Evolutionary conservation across 1,284 basidiomycete genomes (phyloP).

Genomic region (Naganishia cerealis): DNA sequence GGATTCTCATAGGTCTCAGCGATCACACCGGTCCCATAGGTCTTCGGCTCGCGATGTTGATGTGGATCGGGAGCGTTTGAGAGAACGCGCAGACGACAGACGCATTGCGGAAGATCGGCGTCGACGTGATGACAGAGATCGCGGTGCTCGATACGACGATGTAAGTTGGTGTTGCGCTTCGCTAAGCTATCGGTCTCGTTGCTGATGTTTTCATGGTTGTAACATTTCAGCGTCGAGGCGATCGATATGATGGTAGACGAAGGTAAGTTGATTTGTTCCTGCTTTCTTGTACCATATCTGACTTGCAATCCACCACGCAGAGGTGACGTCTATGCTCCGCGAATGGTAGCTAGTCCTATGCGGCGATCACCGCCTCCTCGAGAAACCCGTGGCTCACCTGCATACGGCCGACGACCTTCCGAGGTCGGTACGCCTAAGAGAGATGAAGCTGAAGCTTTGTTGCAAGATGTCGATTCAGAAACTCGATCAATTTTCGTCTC

Average conservation of each 20-base stretch:
- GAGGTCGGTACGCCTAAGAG: conserved; percentile 21
- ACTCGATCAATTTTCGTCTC: conserved; percentile 96
- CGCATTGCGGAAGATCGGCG: conserved; percentile 27
- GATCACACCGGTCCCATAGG: conserved; percentile 31
- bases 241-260: conserved; percentile 23
- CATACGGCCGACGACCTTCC: conserved; percentile 31
- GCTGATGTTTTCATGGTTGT: neutral
- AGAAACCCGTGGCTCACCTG: conserved; percentile 35
- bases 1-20: conserved; percentile 33
- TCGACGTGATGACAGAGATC: conserved; percentile 31
- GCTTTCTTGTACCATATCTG: conserved; percentile 67
- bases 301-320: conserved; percentile 48
- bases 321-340: conserved; percentile 21
- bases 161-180: conserved; percentile 10
- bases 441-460: conserved; percentile 38
- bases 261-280: conserved; percentile 54
- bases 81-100: conserved; percentile 18
- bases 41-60: conserved; percentile 30
- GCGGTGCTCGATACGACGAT: conserved; percentile 32
- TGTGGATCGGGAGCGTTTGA: conserved; percentile 31
- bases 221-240: conserved; percentile 17
- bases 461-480: conserved; percentile 72
- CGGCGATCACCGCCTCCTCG: conserved; percentile 31
- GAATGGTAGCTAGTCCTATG: conserved; percentile 19
- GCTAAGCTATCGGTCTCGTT: neutral